Evolutionary conservation across 139 green algal genomes (phyloP).

Genomic region (Desmodesmus armatus): DNA sequence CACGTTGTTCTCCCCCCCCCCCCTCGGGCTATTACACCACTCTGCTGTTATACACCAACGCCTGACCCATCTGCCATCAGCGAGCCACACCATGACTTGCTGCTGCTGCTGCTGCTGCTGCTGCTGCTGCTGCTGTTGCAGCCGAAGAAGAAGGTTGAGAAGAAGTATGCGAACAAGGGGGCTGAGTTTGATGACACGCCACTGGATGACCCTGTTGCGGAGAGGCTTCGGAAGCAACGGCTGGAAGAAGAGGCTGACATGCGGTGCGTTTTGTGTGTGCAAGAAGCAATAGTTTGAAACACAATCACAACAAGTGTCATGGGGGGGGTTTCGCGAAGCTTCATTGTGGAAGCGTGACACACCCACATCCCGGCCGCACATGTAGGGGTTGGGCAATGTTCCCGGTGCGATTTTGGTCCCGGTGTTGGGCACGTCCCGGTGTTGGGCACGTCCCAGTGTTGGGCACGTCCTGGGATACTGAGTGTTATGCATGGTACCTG

Average conservation of each 20-base stretch:
- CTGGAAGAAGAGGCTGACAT: constrained; percentile 84
- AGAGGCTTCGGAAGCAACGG: constrained; percentile 81
- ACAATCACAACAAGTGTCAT: too few relatives aligned
- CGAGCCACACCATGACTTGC: not conserved
- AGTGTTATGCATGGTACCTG: too few relatives aligned
- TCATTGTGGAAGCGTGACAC: too few relatives aligned
- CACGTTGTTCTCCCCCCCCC: too few relatives aligned
- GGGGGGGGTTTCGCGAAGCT: too few relatives aligned
- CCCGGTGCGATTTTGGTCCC: too few relatives aligned
- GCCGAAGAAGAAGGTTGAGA: constrained; percentile 71
- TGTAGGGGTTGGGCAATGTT: too few relatives aligned
- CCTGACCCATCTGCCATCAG: too few relatives aligned
- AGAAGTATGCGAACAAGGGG: constrained; percentile 60
- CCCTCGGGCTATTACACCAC: not conserved
- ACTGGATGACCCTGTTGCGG: constrained; percentile 64
- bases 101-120: not conserved
- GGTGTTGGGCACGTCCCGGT: too few relatives aligned
- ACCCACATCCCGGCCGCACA: too few relatives aligned
- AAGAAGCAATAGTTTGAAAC: not conserved
- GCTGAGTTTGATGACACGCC: constrained; percentile 49
- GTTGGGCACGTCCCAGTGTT: too few relatives aligned
- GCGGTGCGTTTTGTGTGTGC: not conserved
- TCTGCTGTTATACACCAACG: not conserved
- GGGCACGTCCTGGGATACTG: too few relatives aligned
- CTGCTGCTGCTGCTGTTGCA: constrained; percentile 12